Conservation (phyloP, 2,329 filamentous ascomycete species). For the Ramichloridium luteum region DNA sequence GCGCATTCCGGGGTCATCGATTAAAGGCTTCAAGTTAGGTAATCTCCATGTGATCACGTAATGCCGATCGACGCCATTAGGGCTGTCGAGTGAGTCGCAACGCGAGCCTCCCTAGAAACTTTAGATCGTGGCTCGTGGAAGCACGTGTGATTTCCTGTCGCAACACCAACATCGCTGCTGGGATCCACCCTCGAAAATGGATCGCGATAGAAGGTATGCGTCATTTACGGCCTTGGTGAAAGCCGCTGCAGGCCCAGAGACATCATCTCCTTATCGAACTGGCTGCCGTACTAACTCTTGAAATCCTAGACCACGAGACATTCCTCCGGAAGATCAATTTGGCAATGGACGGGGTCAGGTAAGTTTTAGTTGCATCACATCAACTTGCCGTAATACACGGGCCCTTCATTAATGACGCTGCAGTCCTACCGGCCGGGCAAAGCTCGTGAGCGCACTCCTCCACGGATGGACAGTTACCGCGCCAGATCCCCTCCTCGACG, state of each 20-base stretch:
- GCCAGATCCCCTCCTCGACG: constrained; percentile 36
- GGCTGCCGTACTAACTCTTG: constrained; percentile 6
- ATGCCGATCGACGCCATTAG: too few relatives aligned
- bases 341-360: constrained; percentile 21
- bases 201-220: constrained; percentile 34
- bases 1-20: too few relatives aligned
- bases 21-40: too few relatives aligned
- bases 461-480: constrained; percentile 27
- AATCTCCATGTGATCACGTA: too few relatives aligned
- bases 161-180: too few relatives aligned
- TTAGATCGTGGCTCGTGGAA: too few relatives aligned
- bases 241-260: not conserved
- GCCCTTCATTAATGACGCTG: not conserved
- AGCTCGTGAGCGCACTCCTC: constrained; percentile 21
- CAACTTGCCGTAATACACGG: not conserved
- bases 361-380: not conserved
- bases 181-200: too few relatives aligned
- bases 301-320: constrained; percentile 14
- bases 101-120: too few relatives aligned
- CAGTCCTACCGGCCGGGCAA: constrained; percentile 28
- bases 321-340: constrained; percentile 25
- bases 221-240: too few relatives aligned
- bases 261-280: not conserved
- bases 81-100: too few relatives aligned
- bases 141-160: too few relatives aligned